phyloP scores from a whole-genome alignment of 176 grass and related monocot genomes.

The Canna indica region DNA sequence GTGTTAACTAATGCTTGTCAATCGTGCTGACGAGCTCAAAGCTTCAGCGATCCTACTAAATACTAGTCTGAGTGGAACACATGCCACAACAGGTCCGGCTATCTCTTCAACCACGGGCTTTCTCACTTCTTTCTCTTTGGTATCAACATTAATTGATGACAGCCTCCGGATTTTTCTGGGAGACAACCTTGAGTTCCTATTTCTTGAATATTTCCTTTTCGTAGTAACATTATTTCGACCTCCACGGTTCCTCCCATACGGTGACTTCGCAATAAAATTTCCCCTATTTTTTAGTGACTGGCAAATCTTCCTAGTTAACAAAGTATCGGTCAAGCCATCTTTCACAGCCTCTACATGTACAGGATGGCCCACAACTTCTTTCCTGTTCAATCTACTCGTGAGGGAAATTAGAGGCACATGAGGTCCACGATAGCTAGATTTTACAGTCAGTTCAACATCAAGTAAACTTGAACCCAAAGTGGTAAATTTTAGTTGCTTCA shows the following conservation, averaged over 20 bases:
- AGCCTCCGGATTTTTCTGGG: constrained; percentile 90
- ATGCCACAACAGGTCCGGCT: constrained; percentile 46
- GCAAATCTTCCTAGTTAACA: constrained; percentile 26
- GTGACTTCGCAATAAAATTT: constrained; percentile 15
- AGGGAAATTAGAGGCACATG: constrained; percentile 82
- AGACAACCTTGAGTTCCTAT: constrained; percentile 59
- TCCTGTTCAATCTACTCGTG: constrained; percentile 82
- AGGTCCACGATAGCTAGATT: constrained; percentile 58
- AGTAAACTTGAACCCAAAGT: constrained; percentile 35
- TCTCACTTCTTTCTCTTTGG: constrained; percentile 31
- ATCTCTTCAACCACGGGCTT: constrained; percentile 51
- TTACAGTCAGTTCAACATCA: constrained; percentile 72
- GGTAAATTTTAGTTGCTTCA: constrained; percentile 47
- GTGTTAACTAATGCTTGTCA: constrained; percentile 36
- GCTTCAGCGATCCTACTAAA: constrained; percentile 98
- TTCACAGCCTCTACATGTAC: constrained; percentile 53
- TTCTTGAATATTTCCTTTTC: constrained; percentile 27
- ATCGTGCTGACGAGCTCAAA: constrained; percentile 49
- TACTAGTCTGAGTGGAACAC: constrained; percentile 78
- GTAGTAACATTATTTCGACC: constrained; percentile 35
- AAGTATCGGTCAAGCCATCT: constrained; percentile 29
- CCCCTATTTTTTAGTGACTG: constrained; percentile 19
- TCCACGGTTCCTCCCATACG: constrained; percentile 22
- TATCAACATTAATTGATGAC: constrained; percentile 44
- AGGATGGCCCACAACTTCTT: constrained; percentile 77